Evolutionary conservation across 1,139 yeast genomes (phyloP), one percentile per base, ranked within the genome.

Genomic region (Yamadazyma songkhlaensis): DNA sequence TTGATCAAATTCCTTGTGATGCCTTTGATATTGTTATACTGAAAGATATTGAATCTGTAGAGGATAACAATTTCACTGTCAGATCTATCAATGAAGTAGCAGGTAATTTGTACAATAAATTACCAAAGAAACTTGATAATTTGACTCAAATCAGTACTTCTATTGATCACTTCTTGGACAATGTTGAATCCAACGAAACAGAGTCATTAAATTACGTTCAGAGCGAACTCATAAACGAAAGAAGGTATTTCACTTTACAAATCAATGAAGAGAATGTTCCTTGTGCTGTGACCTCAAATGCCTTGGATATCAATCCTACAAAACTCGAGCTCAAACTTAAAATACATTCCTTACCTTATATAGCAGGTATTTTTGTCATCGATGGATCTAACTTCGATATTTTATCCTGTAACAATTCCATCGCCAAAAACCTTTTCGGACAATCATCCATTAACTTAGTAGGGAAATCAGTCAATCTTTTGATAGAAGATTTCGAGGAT

Each of bases 1-100:
- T 90, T 55, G 96, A 89, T 51, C 95, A 87, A 54, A 85, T 87
- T 25, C 85, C 87, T 1, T 84, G 94, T 56, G 94, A 85, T 58
- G 83, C 85, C 4, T 75, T 85, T 43, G 87, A 82, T 50, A 61
- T 86, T 8, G 64, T 75, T 13, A 62, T 80, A 25, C 69, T 65
- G 57, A 56, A 64, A 26, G 53, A 51, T n/a, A 49, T 47, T 13
- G 4, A 3, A 3, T 25, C 27, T 3, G 3, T 6, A n/a, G 13
- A 25, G 2, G 38, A 38, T 14, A 8, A 6, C 2, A 17, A 30
- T 4, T 67, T 62, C 42, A 39, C 44, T 2, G 61, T 77, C 20
- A 62, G 57, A 20, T 59, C 72, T 1, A 53, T 66, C 13, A 54
- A 57, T 12, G 73, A 67, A 35, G 60, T 70, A 28, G 76, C 74